Percentiles rank a stretch among this genome's conserved stretches.
Evolutionary conservation across 2,329 filamentous ascomycete genomes (phyloP).

Genomic region (Hypoxylon sp.): DNA sequence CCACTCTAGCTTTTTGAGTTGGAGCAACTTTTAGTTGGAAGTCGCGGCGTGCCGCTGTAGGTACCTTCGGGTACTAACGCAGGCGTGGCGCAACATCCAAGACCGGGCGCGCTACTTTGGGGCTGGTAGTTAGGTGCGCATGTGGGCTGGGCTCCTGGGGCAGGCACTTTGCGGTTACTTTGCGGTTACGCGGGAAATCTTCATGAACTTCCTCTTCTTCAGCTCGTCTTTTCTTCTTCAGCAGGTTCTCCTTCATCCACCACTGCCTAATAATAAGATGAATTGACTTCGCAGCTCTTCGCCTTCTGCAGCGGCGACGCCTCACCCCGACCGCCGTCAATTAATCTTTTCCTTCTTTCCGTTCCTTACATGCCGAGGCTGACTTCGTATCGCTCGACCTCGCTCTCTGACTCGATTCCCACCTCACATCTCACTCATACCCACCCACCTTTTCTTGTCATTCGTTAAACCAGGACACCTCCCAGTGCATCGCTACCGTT

Average conservation of each 20-base stretch:
- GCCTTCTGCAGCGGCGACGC: slow-evolving; percentile 31
- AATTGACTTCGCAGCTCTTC: slow-evolving; percentile 17
- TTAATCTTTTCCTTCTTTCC: slow-evolving; percentile 26
- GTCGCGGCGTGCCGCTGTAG: slow-evolving; percentile 27
- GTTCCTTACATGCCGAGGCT: slow-evolving; percentile 12
- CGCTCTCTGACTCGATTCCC: slow-evolving; percentile 14
- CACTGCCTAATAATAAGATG: slow-evolving; percentile 30
- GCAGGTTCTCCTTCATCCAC: slow-evolving; percentile 17
- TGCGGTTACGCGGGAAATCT: slow-evolving; percentile 33
- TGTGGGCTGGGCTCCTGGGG: background rate
- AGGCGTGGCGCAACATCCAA: slow-evolving; percentile 29
- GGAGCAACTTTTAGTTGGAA: slow-evolving; percentile 1
- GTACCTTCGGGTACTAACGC: slow-evolving; percentile 25
- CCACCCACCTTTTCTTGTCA: slow-evolving; percentile 15
- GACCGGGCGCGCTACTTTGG: slow-evolving; percentile 31
- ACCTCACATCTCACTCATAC: slow-evolving; percentile 8
- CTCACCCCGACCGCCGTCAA: slow-evolving; percentile 16
- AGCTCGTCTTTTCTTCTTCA: slow-evolving; percentile 34
- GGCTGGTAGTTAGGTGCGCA: slow-evolving; percentile 6
- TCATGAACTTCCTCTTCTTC: slow-evolving; percentile 30
- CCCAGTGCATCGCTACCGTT: slow-evolving; percentile 24
- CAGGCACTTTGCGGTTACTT: slow-evolving; percentile 20
- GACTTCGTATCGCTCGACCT: slow-evolving; percentile 16
- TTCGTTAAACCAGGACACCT: slow-evolving; percentile 23
- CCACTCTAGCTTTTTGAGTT: slow-evolving; percentile 32